A percentile compares a stretch with the other conserved stretches of the same genome.
Evolutionary conservation across 1,284 basidiomycete genomes (phyloP).

Genomic region (Neolentinus lepideus): DNA sequence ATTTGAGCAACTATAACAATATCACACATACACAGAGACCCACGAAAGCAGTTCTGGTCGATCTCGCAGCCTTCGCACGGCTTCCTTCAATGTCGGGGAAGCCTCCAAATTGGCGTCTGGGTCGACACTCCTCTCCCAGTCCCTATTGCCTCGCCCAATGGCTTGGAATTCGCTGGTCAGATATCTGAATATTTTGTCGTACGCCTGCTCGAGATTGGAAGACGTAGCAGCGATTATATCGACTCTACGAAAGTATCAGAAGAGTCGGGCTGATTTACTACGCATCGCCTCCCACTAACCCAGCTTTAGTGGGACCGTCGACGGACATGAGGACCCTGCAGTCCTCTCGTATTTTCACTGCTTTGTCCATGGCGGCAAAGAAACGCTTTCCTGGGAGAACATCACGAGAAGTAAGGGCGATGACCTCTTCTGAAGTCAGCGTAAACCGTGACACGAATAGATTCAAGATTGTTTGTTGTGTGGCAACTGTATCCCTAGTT

Average conservation of each 20-base stretch:
- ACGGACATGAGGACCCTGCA: conserved; percentile 78
- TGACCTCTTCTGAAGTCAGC: conserved; percentile 65
- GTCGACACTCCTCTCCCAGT: not conserved
- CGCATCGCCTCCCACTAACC: conserved; percentile 39
- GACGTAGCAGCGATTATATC: conserved; percentile 87
- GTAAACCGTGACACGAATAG: conserved; percentile 86
- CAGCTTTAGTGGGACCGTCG: conserved; percentile 68
- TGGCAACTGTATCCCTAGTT: conserved; percentile 56
- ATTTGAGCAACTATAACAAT: not conserved
- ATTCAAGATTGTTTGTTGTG: conserved; percentile 67
- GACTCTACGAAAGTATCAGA: conserved; percentile 38
- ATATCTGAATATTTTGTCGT: conserved; percentile 86
- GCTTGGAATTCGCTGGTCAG: conserved; percentile 72
- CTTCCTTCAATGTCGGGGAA: conserved; percentile 60
- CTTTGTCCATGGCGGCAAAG: conserved; percentile 84
- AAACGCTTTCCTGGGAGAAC: conserved; percentile 68
- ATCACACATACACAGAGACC: conserved; percentile 18
- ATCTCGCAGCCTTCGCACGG: conserved; percentile 64
- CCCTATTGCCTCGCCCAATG: conserved; percentile 54
- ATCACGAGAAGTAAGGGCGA: conserved; percentile 73
- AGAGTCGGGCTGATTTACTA: conserved; percentile 1
- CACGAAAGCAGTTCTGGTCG: conserved; percentile 78
- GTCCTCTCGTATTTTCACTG: conserved; percentile 76
- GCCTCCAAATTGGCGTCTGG: conserved; percentile 80
- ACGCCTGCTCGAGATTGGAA: conserved; percentile 80